These are phyloP conservation scores for Pseudoneurospora amorphoporcata DNA, from an alignment of 495 filamentous ascomycete species.

Conservation along the genomic window DNA sequence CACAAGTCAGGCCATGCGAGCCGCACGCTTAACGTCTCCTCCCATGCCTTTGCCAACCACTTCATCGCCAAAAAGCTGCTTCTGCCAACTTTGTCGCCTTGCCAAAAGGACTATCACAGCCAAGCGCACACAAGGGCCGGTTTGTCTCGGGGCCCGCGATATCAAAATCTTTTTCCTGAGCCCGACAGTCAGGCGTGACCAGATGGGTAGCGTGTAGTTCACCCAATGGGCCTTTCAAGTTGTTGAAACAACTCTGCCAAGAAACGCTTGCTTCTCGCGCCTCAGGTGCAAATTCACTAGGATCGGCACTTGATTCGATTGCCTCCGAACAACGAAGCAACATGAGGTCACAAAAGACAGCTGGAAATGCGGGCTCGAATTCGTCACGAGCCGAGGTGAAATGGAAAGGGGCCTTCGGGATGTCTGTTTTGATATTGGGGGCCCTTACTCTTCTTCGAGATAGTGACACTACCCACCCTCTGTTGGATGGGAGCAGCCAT, in stretches of 20 bases:
- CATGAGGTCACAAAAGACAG: background rate
- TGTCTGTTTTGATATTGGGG: background rate
- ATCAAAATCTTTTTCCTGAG: background rate
- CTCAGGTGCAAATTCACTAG: background rate
- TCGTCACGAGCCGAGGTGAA: background rate
- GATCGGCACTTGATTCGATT: background rate
- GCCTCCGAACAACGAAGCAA: background rate
- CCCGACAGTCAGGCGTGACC: background rate
- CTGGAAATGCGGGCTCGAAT: background rate
- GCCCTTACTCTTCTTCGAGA: background rate
- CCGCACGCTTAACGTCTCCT: background rate
- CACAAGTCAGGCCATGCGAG: background rate
- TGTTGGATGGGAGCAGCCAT: background rate
- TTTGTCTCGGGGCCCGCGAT: background rate
- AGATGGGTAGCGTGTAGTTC: background rate
- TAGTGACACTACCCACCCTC: background rate
- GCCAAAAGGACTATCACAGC: background rate
- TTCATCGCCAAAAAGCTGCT: background rate
- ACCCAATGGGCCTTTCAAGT: background rate
- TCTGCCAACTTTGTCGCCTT: background rate
- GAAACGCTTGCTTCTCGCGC: background rate
- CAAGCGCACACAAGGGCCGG: background rate
- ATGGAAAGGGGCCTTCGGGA: background rate
- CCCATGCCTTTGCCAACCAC: background rate
- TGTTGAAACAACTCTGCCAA: background rate